Conservation (phyloP, 2,329 filamentous ascomycete species). For the Diaporthe australafricana region DNA sequence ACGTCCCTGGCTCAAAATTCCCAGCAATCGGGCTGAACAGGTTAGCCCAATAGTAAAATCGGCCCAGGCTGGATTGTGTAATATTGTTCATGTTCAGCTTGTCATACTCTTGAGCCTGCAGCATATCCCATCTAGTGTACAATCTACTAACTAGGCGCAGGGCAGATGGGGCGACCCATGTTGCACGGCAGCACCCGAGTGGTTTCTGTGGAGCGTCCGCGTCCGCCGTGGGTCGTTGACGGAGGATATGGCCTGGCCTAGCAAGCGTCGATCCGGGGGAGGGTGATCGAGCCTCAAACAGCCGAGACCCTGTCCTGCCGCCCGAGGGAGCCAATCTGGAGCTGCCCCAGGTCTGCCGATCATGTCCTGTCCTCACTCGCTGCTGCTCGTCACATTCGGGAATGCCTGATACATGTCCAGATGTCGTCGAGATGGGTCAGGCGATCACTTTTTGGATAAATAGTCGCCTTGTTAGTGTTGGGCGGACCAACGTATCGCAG, state of each 20-base stretch:
- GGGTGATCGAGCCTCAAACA: background rate
- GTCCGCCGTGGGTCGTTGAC: background rate
- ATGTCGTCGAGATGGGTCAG: constrained; percentile 10
- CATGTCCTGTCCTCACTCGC: background rate
- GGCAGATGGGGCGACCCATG: background rate
- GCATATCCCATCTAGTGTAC: background rate
- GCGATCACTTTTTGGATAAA: background rate
- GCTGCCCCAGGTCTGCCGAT: background rate
- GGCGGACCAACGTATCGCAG: background rate
- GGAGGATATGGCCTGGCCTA: background rate
- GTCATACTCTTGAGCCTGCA: constrained; percentile 4
- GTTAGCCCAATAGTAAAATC: too few relatives aligned
- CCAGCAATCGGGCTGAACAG: too few relatives aligned
- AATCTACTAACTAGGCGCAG: too few relatives aligned
- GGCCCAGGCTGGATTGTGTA: too few relatives aligned
- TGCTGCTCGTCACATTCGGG: background rate
- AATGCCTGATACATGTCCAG: background rate
- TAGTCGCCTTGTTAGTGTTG: background rate
- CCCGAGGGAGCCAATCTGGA: constrained; percentile 13
- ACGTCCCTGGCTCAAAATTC: background rate
- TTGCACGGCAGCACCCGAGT: constrained; percentile 17
- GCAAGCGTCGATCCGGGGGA: constrained; percentile 21
- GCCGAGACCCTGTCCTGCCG: background rate
- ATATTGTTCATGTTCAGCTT: background rate
- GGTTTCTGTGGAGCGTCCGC: background rate